Base-by-base conservation (phyloP, 768 basidiomycete genomes). In the Mycena vulgaris region DNA sequence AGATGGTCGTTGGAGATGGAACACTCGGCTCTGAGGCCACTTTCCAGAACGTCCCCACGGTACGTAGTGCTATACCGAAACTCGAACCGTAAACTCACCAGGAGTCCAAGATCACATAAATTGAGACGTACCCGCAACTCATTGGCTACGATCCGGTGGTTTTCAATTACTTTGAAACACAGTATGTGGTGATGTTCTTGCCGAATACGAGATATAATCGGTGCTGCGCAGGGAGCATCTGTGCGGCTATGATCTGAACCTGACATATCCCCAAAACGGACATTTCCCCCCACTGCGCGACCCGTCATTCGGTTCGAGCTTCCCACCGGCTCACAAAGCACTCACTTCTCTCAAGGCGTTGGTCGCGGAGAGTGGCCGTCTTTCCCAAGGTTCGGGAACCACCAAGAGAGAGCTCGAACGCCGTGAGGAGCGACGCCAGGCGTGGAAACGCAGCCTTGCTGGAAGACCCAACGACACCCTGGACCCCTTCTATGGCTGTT, bases 71-170 rank as follows among this genome's bases (percentile, higher is more conserved):
- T 23, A 8, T 58, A 30, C 37, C 61, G 17, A 19, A 28, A 23
- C 53, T n/a, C 19, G 13, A 33, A 16, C 8, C 23, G 28, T 49
- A 33, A 39, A 27, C 28, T 56, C 40, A 62, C 40, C 23, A 21
- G 9, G 19, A n/a, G 17, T 25, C 30, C 7, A 56, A 91, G 90
- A 75, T 89, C 35, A 85, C 79, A 55, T 83, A 89, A 37, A 79
- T 93, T 19, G 87, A 92, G 79, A 93, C 93, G 1, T 92, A 91
- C 75, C 93, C 93, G 1, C 92, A 93, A 75, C 80, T 94, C 28
- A 92, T 94, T 58, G 88, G 87, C 30, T 94, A 93, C 71, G 89
- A 94, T 69, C 81, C 85, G 37, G 85, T 88, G 7, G 90, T 92
- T 7, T 90, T 86, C 75, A 83, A 89, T 63, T 92, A 92, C 75